Evolutionary conservation across 2,329 filamentous ascomycete species (phyloP).

Genomic region (Cladosporium sp.): DNA sequence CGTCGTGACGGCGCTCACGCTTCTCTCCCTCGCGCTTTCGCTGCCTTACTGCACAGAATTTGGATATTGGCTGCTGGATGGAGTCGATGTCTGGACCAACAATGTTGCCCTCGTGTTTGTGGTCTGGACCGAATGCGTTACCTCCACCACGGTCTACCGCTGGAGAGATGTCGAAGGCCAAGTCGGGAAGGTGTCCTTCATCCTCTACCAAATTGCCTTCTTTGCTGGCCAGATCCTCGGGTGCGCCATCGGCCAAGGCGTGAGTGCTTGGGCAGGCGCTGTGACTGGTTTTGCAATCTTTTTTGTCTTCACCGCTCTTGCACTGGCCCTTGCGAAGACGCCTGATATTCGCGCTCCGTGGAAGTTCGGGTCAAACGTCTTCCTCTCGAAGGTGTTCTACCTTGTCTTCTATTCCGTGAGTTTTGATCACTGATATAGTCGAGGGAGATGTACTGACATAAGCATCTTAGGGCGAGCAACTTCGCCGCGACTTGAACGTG

Average conservation of each 20-base stretch:
- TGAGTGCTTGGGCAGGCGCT: conserved; percentile 44
- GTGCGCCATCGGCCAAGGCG: conserved; percentile 44
- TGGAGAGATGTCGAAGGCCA: conserved; percentile 45
- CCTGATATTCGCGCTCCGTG: conserved; percentile 38
- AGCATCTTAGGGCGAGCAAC: conserved; percentile 37
- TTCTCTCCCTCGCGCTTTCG: conserved; percentile 49
- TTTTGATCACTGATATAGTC: background rate
- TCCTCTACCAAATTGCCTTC: conserved; percentile 47
- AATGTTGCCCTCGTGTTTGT: conserved; percentile 51
- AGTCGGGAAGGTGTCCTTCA: conserved; percentile 39
- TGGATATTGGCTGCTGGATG: conserved; percentile 50
- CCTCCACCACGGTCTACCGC: conserved; percentile 49
- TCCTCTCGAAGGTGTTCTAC: conserved; percentile 44
- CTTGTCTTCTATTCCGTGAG: conserved; percentile 52
- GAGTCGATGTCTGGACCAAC: conserved; percentile 52
- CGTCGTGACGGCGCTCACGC: conserved; percentile 45
- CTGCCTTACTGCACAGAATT: conserved; percentile 54
- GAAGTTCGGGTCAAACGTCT: conserved; percentile 36
- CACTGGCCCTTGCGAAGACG: conserved; percentile 38
- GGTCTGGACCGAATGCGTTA: conserved; percentile 48
- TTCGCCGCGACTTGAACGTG: conserved; percentile 45
- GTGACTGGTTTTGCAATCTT: conserved; percentile 50
- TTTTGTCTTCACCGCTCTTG: conserved; percentile 35
- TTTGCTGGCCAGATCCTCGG: conserved; percentile 50
- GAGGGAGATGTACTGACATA: too few relatives aligned